Evolutionary conservation across 768 basidiomycete genomes (phyloP), one percentile per base, ranked within the genome.

Genomic region (Postia placenta): DNA sequence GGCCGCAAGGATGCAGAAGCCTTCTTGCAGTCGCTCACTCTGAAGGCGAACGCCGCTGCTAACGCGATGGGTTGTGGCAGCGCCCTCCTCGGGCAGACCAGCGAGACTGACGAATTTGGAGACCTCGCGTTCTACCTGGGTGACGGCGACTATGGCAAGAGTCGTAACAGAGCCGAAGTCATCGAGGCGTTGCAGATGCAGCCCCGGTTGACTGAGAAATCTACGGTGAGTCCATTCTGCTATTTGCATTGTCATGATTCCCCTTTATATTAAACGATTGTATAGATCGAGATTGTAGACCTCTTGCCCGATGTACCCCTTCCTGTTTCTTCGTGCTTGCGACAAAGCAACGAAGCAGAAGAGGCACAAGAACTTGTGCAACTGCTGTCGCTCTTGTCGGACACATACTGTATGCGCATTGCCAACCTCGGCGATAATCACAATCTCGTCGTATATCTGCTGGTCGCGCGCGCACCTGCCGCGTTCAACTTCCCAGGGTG

Each of bases 71-170:
- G 67, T 11, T 75, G 70, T 56, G 74, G 75, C n/a, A 81, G 77
- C 56, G 63, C 81, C 39, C 68, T 81, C 11, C 74, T 73, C 0
- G 80, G 80, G 2, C 68, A 68, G 26, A 60, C 67, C n/a, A 79
- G 72, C 53, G 80, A 84, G 54, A 73, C 71, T 54, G 80, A 81
- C 51, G 79, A 83, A 41, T 76, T 67, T 36, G 73, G 73, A 4
- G 79, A 81, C 52, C 60, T 78, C 20, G 76, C 69, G 3, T 41
- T 82, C 27, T 80, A 75, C 74, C 67, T 83, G 4, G 78, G 80
- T 7, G 42, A 51, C 4, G 74, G 73, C 4, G 57, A 67, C 5
- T 74, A 61, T 54, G 60, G 67, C 11, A 30, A 19, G 9, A 63
- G 64, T 15, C 59, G n/a, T n/a, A n/a, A 63, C 52, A 65, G 64